Evolutionary conservation across 2,329 filamentous ascomycete species (phyloP), one percentile per base, ranked within the genome.

Genomic region (Rhexocercosporidium sp.): DNA sequence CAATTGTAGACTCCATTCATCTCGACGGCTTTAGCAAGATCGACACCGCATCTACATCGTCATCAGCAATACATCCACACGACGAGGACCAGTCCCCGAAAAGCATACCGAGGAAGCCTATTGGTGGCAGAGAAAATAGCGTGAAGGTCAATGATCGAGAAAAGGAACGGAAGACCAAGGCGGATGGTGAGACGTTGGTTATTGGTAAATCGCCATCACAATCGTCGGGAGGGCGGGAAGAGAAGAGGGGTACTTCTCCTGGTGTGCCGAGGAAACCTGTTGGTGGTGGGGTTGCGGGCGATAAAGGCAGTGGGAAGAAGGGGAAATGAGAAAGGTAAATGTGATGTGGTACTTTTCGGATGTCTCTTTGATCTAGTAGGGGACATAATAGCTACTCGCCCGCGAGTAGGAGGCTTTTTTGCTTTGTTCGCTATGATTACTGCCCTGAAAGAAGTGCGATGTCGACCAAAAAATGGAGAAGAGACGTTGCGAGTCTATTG

Each of bases 41-140:
- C n/a, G 59, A 51, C 5, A 51, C 59, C 12, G 22, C n/a, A 37
- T 34, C 20, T 16, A 25, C 22, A 25, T 29, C 25, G 8, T 44
- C 16, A 29, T 31, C 39, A 20, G 12, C 34, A 41, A 22, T 11
- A 11, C 59, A 39, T 47, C 25, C 31, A 12, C 31, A 49, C 20
- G 65, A 64, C 1, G 65, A 63, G 41, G 65, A 63, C 31, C 18
- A 54, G 3, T 63, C 65, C 4, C 59, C 61, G 5, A 67, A 64
- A 25, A 64, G 60, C 16, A 39, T 67, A n/a, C 46, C 51, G 16
- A 27, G 31, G 34, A 62, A 53, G 39, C 44, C 59, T 9, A 37
- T 62, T 18, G 44, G 59, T 9, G 44, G 59, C 1, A 62, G 27
- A 39, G 59, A 39, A 34, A 31, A 51, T 49, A 25, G 12, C 18